Base-by-base conservation (phyloP, 805 yeast genomes). In the Saccharomycodes ludwigii region DNA sequence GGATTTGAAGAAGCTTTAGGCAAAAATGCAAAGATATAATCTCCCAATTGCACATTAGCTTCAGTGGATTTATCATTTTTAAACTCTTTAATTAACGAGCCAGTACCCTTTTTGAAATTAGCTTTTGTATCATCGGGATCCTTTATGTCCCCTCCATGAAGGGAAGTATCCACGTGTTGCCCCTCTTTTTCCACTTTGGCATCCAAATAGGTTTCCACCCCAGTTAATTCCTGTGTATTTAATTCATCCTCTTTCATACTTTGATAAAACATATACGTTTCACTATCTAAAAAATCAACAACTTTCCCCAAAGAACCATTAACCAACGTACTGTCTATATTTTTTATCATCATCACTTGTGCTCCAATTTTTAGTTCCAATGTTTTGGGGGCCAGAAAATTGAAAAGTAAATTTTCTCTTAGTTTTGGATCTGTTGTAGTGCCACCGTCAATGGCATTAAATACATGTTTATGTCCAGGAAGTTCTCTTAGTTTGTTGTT, bases 271-370 rank as follows among this genome's bases (percentile, higher is more conserved):
- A 55, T 36, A 39, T 64, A 70, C 0, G 76, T 68, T 21, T 62
- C 65, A 13, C 66, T 61, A 44, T 69, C 73, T 20, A 69, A 53
- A 40, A 73, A 75, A 36, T 65, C 78, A 24, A 75, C 52, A 1
- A 81, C 78, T 41, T 63, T 74, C 0, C 93, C 93, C 20, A 80
- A 55, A 0, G 85, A 73, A 0, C 93, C 93, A 54, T 81, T 81
- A 8, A 80, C 91, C 29, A 81, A 58, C 1, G 73, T 65, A 18
- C 70, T 76, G 47, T 78, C 88, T 35, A 75, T 64, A 46, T 81
- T 81, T 47, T 80, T 80, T 29, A 80, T 65, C 64, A 80, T 71
- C 88, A 81, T 80, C 1, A 81, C 93, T 53, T 80, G 91, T 0
- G 88, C 83, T 27, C 78, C 78, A 34, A 66, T 66, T 45, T 79